phyloP scores from a whole-genome alignment of 345 rosid genomes.

The Corchorus olitorius region DNA sequence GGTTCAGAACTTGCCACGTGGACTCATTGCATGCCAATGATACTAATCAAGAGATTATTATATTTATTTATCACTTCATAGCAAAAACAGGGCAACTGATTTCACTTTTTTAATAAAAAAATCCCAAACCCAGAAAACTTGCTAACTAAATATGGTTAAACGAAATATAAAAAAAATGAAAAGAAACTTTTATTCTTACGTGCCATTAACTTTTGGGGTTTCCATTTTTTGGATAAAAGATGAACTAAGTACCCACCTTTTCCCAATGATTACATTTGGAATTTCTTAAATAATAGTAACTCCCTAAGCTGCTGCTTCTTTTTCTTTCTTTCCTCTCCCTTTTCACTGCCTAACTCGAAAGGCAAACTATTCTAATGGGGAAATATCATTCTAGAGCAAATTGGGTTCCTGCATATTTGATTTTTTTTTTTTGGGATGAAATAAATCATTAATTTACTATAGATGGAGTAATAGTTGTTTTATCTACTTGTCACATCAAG shows the following conservation, averaged over 20 bases:
- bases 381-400: background rate
- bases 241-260: too few relatives aligned
- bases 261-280: background rate
- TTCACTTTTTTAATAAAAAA: background rate
- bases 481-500: background rate
- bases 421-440: background rate
- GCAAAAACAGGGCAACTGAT: background rate
- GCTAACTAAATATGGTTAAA: too few relatives aligned
- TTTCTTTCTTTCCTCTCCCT: too few relatives aligned
- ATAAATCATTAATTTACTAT: too few relatives aligned
- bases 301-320: background rate
- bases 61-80: background rate
- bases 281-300: background rate
- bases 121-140: background rate
- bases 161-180: background rate
- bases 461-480: too few relatives aligned
- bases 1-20: conserved; percentile 58
- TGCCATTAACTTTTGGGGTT: background rate
- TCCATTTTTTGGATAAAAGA: background rate
- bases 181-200: background rate
- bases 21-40: conserved; percentile 27
- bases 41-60: conserved; percentile 3
- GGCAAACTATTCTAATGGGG: background rate
- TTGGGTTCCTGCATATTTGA: too few relatives aligned
- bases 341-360: background rate